Evolutionary conservation across 441 rosid species (phyloP).

Genomic region (Gossypium gossypioides): DNA sequence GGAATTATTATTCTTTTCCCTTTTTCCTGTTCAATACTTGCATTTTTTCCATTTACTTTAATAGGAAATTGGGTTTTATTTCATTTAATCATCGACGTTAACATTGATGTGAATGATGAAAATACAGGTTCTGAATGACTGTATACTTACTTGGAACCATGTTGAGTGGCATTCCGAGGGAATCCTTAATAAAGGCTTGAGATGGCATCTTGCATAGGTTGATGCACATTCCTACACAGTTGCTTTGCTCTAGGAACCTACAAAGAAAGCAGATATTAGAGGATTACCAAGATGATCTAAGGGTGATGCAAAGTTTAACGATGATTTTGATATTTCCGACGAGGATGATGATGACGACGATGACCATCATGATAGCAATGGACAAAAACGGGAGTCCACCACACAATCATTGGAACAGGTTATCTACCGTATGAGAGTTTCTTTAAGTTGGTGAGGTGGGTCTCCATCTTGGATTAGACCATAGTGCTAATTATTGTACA

Average conservation of each 20-base stretch:
- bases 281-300: conserved; percentile 14
- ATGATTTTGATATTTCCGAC: conserved; percentile 23
- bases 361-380: conserved; percentile 21
- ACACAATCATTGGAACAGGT: conserved; percentile 38
- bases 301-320: conserved; percentile 17
- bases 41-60: conserved; percentile 8
- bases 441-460: conserved; percentile 31
- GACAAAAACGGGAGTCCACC: conserved; percentile 17
- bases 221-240: conserved; percentile 85
- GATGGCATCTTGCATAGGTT: conserved; percentile 75
- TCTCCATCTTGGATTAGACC: conserved; percentile 11
- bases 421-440: conserved; percentile 26
- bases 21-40: conserved; percentile 14
- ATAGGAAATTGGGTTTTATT: conserved; percentile 6
- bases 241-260: conserved; percentile 80
- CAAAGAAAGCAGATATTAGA: conserved; percentile 6
- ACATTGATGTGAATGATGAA: not conserved
- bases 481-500: not conserved
- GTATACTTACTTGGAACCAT: conserved; percentile 75
- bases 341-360: conserved; percentile 9
- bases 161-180: conserved; percentile 77
- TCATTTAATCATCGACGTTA: not conserved
- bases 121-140: not conserved
- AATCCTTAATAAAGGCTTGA: conserved; percentile 63
- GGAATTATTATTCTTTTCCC: conserved; percentile 16